phyloP scores from a whole-genome alignment of 2,329 filamentous ascomycete genomes.

The Beauveria brongniartii region DNA sequence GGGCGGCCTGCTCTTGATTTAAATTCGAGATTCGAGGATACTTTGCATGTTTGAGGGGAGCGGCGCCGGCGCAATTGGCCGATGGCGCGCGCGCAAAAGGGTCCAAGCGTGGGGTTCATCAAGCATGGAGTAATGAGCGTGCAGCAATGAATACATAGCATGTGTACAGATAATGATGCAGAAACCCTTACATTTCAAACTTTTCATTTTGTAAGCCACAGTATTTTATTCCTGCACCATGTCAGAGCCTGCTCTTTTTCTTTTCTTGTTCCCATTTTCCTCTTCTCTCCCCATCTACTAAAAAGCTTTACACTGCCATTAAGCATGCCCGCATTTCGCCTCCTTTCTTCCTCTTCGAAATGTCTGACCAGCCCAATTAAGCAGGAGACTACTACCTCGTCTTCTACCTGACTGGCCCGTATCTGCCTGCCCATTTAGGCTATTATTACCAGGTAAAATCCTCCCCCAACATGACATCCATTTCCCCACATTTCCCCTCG shows the following conservation, averaged over 20 bases:
- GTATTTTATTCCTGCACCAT: no score
- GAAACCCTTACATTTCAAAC: neutral
- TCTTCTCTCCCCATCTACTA: neutral
- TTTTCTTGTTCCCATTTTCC: neutral
- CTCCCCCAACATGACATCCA: neutral
- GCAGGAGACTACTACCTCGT: neutral
- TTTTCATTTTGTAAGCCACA: neutral
- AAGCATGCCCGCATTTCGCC: no score
- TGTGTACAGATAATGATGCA: neutral
- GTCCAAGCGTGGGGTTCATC: neutral
- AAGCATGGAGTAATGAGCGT: neutral
- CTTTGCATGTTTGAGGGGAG: neutral
- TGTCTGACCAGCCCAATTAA: neutral
- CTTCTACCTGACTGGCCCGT: neutral
- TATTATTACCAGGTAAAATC: neutral
- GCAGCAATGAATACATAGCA: neutral
- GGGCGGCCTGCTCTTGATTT: neutral
- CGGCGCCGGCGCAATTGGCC: no score
- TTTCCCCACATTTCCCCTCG: neutral
- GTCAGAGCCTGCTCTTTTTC: neutral
- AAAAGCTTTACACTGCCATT: no score
- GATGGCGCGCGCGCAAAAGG: no score
- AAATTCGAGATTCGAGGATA: neutral
- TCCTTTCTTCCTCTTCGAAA: neutral
- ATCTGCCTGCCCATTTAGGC: no score